phyloP scores from a whole-genome alignment of 495 filamentous ascomycete species.

The Penicillium bialowiezense region DNA sequence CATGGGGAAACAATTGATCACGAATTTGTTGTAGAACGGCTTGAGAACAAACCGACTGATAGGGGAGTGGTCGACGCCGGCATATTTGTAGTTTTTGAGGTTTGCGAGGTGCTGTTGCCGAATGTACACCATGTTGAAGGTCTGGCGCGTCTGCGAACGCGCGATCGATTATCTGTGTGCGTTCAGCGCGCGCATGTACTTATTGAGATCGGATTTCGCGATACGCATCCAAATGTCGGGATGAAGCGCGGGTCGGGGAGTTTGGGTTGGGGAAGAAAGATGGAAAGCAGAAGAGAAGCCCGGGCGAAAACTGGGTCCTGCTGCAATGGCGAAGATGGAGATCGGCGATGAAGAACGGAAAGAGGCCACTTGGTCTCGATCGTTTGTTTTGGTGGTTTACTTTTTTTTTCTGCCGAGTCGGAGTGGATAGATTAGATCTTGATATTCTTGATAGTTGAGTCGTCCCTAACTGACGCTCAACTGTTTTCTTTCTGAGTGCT shows the following conservation, averaged over 20 bases:
- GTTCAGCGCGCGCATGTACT: background rate
- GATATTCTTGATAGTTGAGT: too few relatives aligned
- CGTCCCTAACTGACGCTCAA: too few relatives aligned
- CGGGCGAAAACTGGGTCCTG: constrained; percentile 1
- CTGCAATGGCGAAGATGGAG: background rate
- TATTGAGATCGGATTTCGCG: background rate
- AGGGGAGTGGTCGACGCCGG: constrained; percentile 82
- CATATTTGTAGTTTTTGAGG: constrained; percentile 89
- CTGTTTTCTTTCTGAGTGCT: too few relatives aligned
- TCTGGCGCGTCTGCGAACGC: constrained; percentile 1
- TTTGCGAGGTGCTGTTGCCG: constrained; percentile 86
- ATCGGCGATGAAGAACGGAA: background rate
- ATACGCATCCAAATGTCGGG: background rate
- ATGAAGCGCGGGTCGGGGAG: background rate
- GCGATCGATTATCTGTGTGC: background rate
- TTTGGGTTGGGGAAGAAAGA: background rate
- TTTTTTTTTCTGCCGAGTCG: constrained; percentile 11
- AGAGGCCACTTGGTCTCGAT: constrained; percentile 7
- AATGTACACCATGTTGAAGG: constrained; percentile 72
- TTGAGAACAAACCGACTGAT: constrained; percentile 89
- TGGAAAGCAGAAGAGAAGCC: background rate
- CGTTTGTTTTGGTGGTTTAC: constrained; percentile 3
- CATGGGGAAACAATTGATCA: constrained; percentile 92
- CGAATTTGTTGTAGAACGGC: constrained; percentile 93
- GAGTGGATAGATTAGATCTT: constrained; percentile 1